A percentile compares a stretch with the other conserved stretches of the same genome.
Evolutionary conservation across 2,329 filamentous ascomycete genomes (phyloP).

Genomic region (Calonectria hongkongensis): DNA sequence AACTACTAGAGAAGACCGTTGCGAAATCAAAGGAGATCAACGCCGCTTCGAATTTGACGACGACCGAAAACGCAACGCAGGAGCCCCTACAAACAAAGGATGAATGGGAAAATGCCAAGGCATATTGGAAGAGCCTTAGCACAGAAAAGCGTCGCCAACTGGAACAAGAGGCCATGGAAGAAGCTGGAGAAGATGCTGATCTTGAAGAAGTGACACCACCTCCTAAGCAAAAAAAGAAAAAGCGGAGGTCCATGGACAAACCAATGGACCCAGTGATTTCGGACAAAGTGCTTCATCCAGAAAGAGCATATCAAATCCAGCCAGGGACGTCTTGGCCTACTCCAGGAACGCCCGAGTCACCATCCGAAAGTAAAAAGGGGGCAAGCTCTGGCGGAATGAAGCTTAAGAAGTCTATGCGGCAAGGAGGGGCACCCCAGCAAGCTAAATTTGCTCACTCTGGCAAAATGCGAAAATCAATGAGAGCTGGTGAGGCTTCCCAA

Average conservation of each 20-base stretch:
- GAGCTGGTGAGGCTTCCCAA: slow-evolving; percentile 43
- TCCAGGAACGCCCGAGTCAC: slow-evolving; percentile 42
- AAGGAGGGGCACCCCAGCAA: slow-evolving; percentile 49
- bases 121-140: slow-evolving; percentile 81
- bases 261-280: slow-evolving; percentile 33
- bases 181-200: slow-evolving; percentile 69
- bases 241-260: slow-evolving; percentile 50
- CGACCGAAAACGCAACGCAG: slow-evolving; percentile 2
- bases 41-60: slow-evolving; percentile 22
- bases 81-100: slow-evolving; percentile 52
- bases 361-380: slow-evolving; percentile 22
- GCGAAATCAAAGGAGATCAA: slow-evolving; percentile 46
- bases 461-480: slow-evolving; percentile 60
- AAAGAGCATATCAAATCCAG: slow-evolving; percentile 64
- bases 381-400: slow-evolving; percentile 43
- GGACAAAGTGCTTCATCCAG: slow-evolving; percentile 41
- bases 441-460: slow-evolving; percentile 40
- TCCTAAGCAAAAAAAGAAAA: slow-evolving; percentile 61
- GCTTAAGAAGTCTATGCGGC: slow-evolving; percentile 70
- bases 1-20: slow-evolving; percentile 51
- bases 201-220: slow-evolving; percentile 52
- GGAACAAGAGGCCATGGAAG: slow-evolving; percentile 74
- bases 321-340: slow-evolving; percentile 57
- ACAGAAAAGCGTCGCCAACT: slow-evolving; percentile 78
- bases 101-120: slow-evolving; percentile 81